Evolutionary conservation across 768 basidiomycete genomes (phyloP).

Genomic region (Cytidiella melzeri): DNA sequence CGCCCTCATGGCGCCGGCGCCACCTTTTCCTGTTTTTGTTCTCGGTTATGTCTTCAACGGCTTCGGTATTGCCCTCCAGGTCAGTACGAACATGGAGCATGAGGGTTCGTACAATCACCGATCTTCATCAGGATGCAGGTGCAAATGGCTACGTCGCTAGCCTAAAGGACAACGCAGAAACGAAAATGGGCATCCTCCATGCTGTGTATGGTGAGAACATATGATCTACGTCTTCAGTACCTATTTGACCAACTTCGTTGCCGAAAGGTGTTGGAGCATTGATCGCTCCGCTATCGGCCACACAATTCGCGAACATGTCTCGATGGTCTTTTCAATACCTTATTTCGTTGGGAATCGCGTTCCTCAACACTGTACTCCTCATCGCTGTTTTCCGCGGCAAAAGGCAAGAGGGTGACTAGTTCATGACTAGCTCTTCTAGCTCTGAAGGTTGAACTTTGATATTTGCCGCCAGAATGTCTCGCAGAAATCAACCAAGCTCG

Average conservation of each 20-base stretch:
- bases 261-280: conserved; percentile 57
- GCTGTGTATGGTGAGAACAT: conserved; percentile 48
- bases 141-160: conserved; percentile 65
- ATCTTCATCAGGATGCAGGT: conserved; percentile 51
- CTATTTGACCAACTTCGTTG: neutral
- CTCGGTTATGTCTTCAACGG: conserved; percentile 42
- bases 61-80: conserved; percentile 43
- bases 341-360: conserved; percentile 58
- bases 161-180: conserved; percentile 46
- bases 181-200: conserved; percentile 67
- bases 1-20: conserved; percentile 45
- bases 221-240: neutral
- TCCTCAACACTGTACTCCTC: conserved; percentile 48
- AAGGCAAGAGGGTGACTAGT: conserved; percentile 54
- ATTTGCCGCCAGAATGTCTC: conserved; percentile 41
- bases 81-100: conserved; percentile 10
- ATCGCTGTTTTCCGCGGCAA: conserved; percentile 59
- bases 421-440: neutral
- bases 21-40: conserved; percentile 60
- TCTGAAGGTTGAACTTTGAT: neutral
- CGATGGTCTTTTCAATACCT: conserved; percentile 81
- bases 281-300: conserved; percentile 67
- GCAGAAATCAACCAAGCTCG: conserved; percentile 44
- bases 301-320: conserved; percentile 63
- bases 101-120: neutral